A percentile compares a stretch with the other conserved stretches of the same genome.
These are phyloP conservation scores for Arthroderma sp. DNA, from an alignment of 2,329 filamentous ascomycete genomes.

Conservation along the genomic window DNA sequence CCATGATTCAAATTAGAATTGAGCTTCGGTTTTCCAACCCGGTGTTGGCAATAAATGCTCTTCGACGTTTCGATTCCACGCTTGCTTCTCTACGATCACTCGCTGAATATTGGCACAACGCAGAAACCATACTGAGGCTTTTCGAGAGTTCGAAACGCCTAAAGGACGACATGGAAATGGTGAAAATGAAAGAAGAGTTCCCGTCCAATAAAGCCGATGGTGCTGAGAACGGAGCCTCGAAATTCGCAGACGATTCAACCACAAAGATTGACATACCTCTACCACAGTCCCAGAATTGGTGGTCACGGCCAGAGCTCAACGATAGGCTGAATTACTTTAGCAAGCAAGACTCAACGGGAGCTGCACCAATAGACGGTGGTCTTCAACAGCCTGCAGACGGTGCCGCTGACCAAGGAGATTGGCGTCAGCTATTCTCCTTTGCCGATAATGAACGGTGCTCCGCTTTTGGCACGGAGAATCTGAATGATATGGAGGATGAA, in stretches of 20 bases:
- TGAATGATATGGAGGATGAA: conserved; percentile 30
- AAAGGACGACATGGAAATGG: conserved; percentile 27
- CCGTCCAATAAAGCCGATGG: conserved; percentile 12
- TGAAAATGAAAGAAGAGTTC: conserved; percentile 21
- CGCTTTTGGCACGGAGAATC: conserved; percentile 25
- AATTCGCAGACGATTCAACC: conserved; percentile 1
- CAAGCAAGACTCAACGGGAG: conserved; percentile 1
- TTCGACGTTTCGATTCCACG: conserved; percentile 32
- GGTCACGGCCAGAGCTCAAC: conserved; percentile 2
- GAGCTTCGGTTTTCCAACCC: conserved; percentile 35
- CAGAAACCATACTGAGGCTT: conserved; percentile 29
- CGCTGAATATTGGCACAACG: conserved; percentile 31
- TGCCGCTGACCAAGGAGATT: conserved; percentile 25
- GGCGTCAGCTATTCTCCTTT: conserved; percentile 31
- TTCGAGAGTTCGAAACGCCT: conserved; percentile 33
- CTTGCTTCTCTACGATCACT: conserved; percentile 29
- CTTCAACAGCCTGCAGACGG: conserved; percentile 14
- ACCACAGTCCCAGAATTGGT: conserved; percentile 6
- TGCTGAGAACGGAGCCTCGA: conserved; percentile 3
- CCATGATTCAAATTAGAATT: conserved; percentile 35
- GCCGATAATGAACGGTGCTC: conserved; percentile 25
- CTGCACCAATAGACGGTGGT: not conserved
- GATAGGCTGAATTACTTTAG: conserved; percentile 9
- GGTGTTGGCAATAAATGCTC: conserved; percentile 32
- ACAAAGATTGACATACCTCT: conserved; percentile 4